Evolutionary conservation across 805 yeast genomes (phyloP).

Genomic region (Lachancea waltii): DNA sequence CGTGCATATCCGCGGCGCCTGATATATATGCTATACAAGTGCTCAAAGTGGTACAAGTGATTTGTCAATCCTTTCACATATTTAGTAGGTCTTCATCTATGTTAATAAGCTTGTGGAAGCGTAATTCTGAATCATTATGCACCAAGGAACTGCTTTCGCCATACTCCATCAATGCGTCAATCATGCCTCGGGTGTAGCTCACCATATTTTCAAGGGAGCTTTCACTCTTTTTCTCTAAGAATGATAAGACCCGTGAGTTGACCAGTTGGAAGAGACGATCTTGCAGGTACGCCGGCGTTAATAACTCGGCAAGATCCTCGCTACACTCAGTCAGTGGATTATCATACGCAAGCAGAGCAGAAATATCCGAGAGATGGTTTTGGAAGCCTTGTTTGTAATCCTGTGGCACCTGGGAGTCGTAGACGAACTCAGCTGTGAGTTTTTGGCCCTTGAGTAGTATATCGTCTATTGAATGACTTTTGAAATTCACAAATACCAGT

Average conservation of each 20-base stretch:
- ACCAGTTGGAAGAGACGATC: slow-evolving; percentile 28
- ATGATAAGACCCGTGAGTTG: slow-evolving; percentile 37
- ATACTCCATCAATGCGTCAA: slow-evolving; percentile 30
- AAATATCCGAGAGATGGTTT: slow-evolving; percentile 39
- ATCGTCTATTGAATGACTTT: slow-evolving; percentile 13
- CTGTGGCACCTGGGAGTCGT: slow-evolving; percentile 12
- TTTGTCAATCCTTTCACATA: slow-evolving; percentile 11
- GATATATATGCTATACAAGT: neutral
- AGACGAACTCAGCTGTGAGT: slow-evolving; percentile 21
- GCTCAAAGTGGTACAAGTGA: too few relatives aligned
- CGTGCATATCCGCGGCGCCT: neutral
- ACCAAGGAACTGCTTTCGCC: slow-evolving; percentile 30
- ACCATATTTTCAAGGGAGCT: slow-evolving; percentile 41
- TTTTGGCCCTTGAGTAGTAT: slow-evolving; percentile 23
- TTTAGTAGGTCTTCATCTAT: slow-evolving; percentile 42
- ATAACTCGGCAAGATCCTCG: slow-evolving; percentile 20
- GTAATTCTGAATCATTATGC: slow-evolving; percentile 15
- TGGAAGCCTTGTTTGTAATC: slow-evolving; percentile 31
- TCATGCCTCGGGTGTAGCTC: slow-evolving; percentile 36
- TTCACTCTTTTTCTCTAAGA: slow-evolving; percentile 38
- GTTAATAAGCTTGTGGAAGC: slow-evolving; percentile 35
- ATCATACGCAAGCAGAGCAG: slow-evolving; percentile 47
- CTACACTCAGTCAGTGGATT: slow-evolving; percentile 40
- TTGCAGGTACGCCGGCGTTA: slow-evolving; percentile 25
- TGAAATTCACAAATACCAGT: slow-evolving; percentile 13